Evolutionary conservation across 2,329 filamentous ascomycete species (phyloP).

Genomic region (Pseudogymnoascus pannorum): DNA sequence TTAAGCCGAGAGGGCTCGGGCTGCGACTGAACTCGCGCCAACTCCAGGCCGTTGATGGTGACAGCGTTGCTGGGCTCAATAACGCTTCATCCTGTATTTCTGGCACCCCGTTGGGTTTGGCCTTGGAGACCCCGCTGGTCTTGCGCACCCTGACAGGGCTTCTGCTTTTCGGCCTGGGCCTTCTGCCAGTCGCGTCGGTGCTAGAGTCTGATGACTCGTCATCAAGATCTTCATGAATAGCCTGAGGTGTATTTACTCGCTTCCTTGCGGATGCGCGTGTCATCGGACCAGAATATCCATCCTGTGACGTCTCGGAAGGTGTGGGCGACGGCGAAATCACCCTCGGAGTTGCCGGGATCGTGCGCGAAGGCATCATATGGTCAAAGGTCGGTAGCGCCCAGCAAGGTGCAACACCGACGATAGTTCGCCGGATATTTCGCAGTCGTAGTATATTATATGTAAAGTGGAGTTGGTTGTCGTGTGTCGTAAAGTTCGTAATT

Average conservation of each 20-base stretch:
- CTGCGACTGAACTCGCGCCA: constrained; percentile 88
- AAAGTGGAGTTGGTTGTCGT: constrained; percentile 44
- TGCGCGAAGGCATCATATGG: constrained; percentile 32
- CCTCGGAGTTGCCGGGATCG: constrained; percentile 70
- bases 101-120: constrained; percentile 33
- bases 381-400: constrained; percentile 54
- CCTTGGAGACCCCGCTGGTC: constrained; percentile 45
- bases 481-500: constrained; percentile 37
- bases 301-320: constrained; percentile 49
- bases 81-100: not conserved
- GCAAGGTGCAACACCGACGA: constrained; percentile 49
- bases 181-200: constrained; percentile 19
- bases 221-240: constrained; percentile 52
- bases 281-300: constrained; percentile 64
- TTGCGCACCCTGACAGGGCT: constrained; percentile 37
- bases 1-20: constrained; percentile 85
- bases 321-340: constrained; percentile 86
- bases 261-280: constrained; percentile 68
- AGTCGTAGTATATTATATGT: constrained; percentile 42
- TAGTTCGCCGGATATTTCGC: constrained; percentile 40
- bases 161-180: constrained; percentile 27
- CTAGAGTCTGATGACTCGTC: constrained; percentile 31
- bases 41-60: constrained; percentile 59
- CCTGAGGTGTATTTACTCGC: constrained; percentile 47
- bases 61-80: constrained; percentile 30